These are phyloP conservation scores for Albatrellus sp. DNA, from an alignment of 1,284 basidiomycete species.

Conservation along the genomic window DNA sequence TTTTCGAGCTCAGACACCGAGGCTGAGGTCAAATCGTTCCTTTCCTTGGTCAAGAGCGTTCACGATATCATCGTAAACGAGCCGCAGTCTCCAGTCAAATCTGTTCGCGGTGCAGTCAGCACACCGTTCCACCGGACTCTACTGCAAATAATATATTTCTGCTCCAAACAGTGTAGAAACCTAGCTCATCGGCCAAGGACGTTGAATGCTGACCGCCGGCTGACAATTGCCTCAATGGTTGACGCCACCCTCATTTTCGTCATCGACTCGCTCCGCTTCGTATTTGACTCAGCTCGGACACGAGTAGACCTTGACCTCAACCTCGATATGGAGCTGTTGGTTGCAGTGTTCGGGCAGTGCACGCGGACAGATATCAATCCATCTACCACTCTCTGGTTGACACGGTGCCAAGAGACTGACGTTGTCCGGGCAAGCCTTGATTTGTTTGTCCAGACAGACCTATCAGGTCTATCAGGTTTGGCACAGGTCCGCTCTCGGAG, in stretches of 20 bases:
- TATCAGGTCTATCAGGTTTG: slow-evolving; percentile 55
- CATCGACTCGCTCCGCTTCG: slow-evolving; percentile 57
- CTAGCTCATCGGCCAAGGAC: slow-evolving; percentile 34
- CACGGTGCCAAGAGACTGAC: slow-evolving; percentile 71
- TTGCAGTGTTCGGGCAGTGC: slow-evolving; percentile 74
- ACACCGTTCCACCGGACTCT: slow-evolving; percentile 73
- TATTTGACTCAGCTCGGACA: slow-evolving; percentile 52
- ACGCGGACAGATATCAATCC: slow-evolving; percentile 54
- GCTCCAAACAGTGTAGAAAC: slow-evolving; percentile 48
- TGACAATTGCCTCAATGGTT: slow-evolving; percentile 44
- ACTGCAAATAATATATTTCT: slow-evolving; percentile 73
- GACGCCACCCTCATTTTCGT: slow-evolving; percentile 53
- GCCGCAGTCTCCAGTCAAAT: slow-evolving; percentile 62
- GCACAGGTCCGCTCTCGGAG: slow-evolving; percentile 47
- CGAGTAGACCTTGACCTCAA: slow-evolving; percentile 54
- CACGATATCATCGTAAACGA: slow-evolving; percentile 62
- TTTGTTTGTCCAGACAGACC: slow-evolving; percentile 57
- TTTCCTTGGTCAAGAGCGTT: slow-evolving; percentile 47
- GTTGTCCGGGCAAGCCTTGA: slow-evolving; percentile 70
- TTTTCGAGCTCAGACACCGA: slow-evolving; percentile 51
- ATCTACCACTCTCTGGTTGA: slow-evolving; percentile 64
- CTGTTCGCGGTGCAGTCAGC: slow-evolving; percentile 55
- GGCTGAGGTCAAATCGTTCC: slow-evolving; percentile 45
- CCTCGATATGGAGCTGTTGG: slow-evolving; percentile 68
- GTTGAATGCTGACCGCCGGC: slow-evolving; percentile 47